Evolutionary conservation across 2,329 filamentous ascomycete species (phyloP).

Genomic region (Dendryphion nanum): DNA sequence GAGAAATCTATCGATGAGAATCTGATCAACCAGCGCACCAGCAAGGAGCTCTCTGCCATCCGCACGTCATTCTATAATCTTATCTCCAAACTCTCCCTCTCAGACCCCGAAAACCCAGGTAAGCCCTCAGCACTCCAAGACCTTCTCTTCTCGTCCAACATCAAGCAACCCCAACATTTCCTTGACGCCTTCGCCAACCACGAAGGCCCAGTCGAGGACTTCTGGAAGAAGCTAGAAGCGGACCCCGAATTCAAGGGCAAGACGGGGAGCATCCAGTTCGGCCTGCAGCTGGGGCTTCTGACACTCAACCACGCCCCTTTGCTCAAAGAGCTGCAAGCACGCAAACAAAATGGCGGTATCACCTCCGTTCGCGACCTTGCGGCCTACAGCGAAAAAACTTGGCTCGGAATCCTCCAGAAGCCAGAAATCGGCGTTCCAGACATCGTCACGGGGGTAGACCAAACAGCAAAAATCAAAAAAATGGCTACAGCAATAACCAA

Average conservation of each 20-base stretch:
- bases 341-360: not conserved
- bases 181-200: not conserved
- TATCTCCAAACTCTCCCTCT: no score
- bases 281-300: not conserved
- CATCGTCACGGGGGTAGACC: not conserved
- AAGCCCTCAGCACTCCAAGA: no score
- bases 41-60: no score
- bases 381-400: not conserved
- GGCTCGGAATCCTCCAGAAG: not conserved
- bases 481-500: not conserved
- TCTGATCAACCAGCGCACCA: not conserved
- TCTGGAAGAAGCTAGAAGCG: not conserved
- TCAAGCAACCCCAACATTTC: not conserved
- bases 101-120: no score
- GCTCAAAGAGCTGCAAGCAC: not conserved
- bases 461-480: not conserved
- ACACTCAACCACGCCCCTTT: not conserved
- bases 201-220: not conserved
- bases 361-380: no score
- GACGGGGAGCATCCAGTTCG: not conserved
- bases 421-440: not conserved
- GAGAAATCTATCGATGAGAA: not conserved
- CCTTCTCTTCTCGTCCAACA: not conserved
- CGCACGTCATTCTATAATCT: no score
- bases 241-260: not conserved